phyloP scores from a whole-genome alignment of 2,329 filamentous ascomycete genomes.

The Xylariaceae sp. region DNA sequence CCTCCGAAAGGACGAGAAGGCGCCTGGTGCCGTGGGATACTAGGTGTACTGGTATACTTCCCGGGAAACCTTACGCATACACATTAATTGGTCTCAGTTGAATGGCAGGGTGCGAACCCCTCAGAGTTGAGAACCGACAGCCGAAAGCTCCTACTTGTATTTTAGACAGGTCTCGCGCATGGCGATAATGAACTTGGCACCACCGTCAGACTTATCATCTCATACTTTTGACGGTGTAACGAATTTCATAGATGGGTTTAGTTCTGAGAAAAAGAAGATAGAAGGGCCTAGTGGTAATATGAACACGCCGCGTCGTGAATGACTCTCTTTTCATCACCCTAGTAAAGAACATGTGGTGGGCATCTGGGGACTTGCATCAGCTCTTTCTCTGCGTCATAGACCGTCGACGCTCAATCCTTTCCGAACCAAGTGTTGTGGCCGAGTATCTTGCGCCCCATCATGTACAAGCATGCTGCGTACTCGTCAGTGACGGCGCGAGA shows the following conservation, averaged over 20 bases:
- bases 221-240: conserved; percentile 27
- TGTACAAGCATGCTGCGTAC: conserved; percentile 57
- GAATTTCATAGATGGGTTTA: conserved; percentile 22
- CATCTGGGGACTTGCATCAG: conserved; percentile 14
- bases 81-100: conserved; percentile 5
- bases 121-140: conserved; percentile 6
- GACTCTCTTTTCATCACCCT: conserved; percentile 24
- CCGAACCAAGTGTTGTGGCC: conserved; percentile 78
- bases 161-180: conserved; percentile 25
- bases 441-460: conserved; percentile 66
- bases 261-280: conserved; percentile 10
- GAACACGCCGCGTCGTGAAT: conserved; percentile 22
- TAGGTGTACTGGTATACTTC: conserved; percentile 33
- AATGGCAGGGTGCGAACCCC: conserved; percentile 2
- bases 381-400: conserved; percentile 2
- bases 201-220: conserved; percentile 15
- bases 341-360: conserved; percentile 17
- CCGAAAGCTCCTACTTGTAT: conserved; percentile 21
- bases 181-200: conserved; percentile 20
- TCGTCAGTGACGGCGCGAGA: conserved; percentile 20
- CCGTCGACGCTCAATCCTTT: conserved; percentile 40
- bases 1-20: conserved; percentile 90
- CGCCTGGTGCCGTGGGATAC: conserved; percentile 62
- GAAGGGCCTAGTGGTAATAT: conserved; percentile 9
- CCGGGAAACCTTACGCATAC: conserved; percentile 20